Evolutionary conservation across 371 early-diverging fungal species (phyloP).

Genomic region (Nematocida ironsii): DNA sequence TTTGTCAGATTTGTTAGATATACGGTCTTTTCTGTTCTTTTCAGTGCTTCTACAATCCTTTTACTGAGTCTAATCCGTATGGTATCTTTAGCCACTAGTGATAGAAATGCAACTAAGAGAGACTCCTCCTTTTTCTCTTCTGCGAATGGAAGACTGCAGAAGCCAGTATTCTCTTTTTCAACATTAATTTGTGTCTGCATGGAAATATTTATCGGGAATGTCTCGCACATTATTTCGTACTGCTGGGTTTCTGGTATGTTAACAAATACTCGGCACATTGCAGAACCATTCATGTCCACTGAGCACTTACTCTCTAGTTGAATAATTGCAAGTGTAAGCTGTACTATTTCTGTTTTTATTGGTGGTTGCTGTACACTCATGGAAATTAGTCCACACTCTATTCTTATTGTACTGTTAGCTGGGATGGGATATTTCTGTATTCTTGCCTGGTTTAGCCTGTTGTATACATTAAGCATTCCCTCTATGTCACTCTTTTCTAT

Average conservation of each 20-base stretch:
- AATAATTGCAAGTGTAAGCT: neutral
- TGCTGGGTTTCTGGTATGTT: conserved; percentile 8
- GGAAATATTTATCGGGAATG: conserved; percentile 28
- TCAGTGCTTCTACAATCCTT: conserved; percentile 43
- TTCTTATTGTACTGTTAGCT: neutral
- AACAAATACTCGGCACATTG: conserved; percentile 30
- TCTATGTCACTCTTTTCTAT: neutral
- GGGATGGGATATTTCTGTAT: conserved; percentile 39
- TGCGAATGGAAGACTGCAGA: conserved; percentile 47
- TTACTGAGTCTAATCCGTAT: conserved; percentile 48
- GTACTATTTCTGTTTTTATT: conserved; percentile 20
- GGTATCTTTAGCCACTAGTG: conserved; percentile 21
- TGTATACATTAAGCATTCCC: neutral
- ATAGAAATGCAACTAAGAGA: neutral
- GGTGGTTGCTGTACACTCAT: conserved; percentile 10
- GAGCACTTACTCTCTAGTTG: neutral
- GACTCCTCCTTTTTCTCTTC: conserved; percentile 33
- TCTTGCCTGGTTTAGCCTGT: conserved; percentile 11
- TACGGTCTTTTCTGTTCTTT: conserved; percentile 9
- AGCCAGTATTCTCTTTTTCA: conserved; percentile 20
- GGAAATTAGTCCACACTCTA: conserved; percentile 10
- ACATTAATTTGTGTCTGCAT: conserved; percentile 2
- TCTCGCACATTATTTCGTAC: conserved; percentile 39
- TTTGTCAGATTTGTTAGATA: conserved; percentile 35
- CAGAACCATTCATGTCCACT: conserved; percentile 11